Base-by-base conservation (phyloP, 2,329 filamentous ascomycete species). In the Rhynchosporium secalis region DNA sequence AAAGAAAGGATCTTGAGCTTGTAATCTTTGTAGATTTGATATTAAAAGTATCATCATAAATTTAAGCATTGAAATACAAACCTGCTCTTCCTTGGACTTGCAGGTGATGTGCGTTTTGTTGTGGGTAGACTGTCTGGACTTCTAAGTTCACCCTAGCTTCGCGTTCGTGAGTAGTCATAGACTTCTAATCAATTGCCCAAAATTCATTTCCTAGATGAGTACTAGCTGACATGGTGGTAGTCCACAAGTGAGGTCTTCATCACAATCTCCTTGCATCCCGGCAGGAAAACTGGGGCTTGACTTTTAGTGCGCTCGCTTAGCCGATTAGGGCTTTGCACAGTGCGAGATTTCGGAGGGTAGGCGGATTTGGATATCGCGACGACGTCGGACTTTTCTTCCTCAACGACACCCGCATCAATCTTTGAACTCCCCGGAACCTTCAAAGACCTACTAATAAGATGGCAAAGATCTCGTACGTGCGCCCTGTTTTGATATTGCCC, bases 391-490 rank as follows among this genome's bases (percentile, higher is more conserved):
- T 56, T 64, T 31, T 58, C 61, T 38, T 58, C 58, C 65, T 63
- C 66, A 66, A 68, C 64, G 66, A 66, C 66, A 69, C 61, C 15
- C 43, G 43, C 43, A 45, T 45, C 46, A 41, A 65, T 69, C 71
- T 71, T 71, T 69, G 68, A 72, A 63, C 52, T 52, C 57, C 57
- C 60, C 63, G 62, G 58, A 61, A 64, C 58, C 59, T 40, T 71
- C 66, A 68, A 71, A 67, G 65, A 71, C 63, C 76, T 76, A 65
- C 78, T 77, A 77, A 79, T 76, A 80, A 78, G 83, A 86, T 86
- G 83, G 83, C 83, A 78, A 86, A 86, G 79, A 74, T 81, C 72
- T 85, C 83, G 83, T 86, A 81, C 80, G 83, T 85, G 55, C 63
- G 8, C 48, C 54, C 62, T 36, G 6, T 36, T 60, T 60, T 63